Percentiles rank a stretch among this genome's conserved stretches.
These are phyloP conservation scores for Globisporangium ultimum DNA, from an alignment of 352 stramenopile genomes.

Conservation along the genomic window DNA sequence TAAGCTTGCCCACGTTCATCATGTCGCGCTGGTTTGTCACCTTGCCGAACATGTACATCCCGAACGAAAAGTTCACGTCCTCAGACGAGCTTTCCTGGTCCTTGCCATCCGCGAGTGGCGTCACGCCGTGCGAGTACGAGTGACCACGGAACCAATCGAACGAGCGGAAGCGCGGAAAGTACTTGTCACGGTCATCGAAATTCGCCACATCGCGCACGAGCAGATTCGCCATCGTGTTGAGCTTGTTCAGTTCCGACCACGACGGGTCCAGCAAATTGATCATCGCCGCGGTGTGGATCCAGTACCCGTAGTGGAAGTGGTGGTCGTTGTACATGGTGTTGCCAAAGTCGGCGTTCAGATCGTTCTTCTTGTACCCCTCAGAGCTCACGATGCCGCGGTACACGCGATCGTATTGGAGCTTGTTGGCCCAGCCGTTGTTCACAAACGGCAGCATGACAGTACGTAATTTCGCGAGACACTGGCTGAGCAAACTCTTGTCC, in stretches of 20 bases:
- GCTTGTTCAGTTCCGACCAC: conserved; percentile 54
- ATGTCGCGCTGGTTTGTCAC: conserved; percentile 37
- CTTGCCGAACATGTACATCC: conserved; percentile 68
- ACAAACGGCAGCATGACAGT: conserved; percentile 51
- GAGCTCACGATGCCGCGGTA: conserved; percentile 52
- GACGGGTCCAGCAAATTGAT: conserved; percentile 55
- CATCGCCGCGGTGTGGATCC: conserved; percentile 57
- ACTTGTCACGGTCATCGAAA: conserved; percentile 35
- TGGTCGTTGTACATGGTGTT: conserved; percentile 85
- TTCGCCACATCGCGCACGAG: conserved; percentile 66
- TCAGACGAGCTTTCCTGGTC: conserved; percentile 75
- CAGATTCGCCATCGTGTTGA: conserved; percentile 50
- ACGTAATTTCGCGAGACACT: conserved; percentile 58
- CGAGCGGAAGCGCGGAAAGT: conserved; percentile 67
- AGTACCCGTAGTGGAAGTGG: conserved; percentile 84
- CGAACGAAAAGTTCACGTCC: conserved; percentile 81
- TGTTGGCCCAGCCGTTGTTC: conserved; percentile 42
- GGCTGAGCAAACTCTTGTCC: conserved; percentile 38
- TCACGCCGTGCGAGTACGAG: conserved; percentile 71
- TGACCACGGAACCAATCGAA: conserved; percentile 76
- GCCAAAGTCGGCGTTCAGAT: conserved; percentile 61
- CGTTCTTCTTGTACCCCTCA: conserved; percentile 42
- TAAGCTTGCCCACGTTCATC: conserved; percentile 61
- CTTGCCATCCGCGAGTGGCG: conserved; percentile 57
- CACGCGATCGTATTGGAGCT: conserved; percentile 61